A percentile compares a stretch with the other conserved stretches of the same genome.
These are phyloP conservation scores for Fusarium sp. DNA, from an alignment of 2,329 filamentous ascomycete species.

Conservation along the genomic window DNA sequence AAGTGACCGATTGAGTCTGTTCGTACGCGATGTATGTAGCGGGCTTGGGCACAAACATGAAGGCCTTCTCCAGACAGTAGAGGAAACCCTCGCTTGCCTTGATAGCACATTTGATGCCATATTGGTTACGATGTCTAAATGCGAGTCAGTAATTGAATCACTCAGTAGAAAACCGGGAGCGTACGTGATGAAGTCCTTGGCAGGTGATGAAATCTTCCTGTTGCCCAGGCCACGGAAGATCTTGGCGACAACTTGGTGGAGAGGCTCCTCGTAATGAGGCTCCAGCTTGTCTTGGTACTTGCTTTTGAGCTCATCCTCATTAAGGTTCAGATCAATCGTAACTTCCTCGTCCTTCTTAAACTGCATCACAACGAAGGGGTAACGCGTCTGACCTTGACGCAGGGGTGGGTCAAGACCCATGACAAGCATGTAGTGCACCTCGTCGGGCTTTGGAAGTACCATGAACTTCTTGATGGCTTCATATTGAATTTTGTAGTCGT, in stretches of 20 bases:
- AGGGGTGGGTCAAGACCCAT: conserved; percentile 95
- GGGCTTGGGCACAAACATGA: conserved; percentile 99
- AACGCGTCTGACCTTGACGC: conserved; percentile 95
- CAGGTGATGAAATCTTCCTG: conserved; percentile 94
- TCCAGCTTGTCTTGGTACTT: conserved; percentile 92
- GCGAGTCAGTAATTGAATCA: conserved; percentile 48
- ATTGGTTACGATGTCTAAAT: conserved; percentile 85
- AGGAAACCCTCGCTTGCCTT: conserved; percentile 98
- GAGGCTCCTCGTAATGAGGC: conserved; percentile 90
- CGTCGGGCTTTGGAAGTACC: conserved; percentile 97
- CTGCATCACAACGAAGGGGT: conserved; percentile 99
- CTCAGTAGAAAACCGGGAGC: conserved; percentile 42
- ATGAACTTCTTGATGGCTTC: conserved; percentile 99
- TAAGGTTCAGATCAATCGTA: conserved; percentile 95
- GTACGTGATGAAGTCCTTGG: conserved; percentile 89
- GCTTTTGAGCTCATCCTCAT: conserved; percentile 85
- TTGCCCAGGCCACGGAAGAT: conserved; percentile 95
- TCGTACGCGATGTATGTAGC: conserved; percentile 98
- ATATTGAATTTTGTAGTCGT: conserved; percentile 99
- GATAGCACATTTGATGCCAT: conserved; percentile 99
- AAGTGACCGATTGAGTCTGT: conserved; percentile 89
- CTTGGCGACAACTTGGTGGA: conserved; percentile 93
- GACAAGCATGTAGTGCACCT: conserved; percentile 93
- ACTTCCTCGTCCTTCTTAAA: conserved; percentile 98
- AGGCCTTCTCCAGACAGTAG: conserved; percentile 97